phyloP scores from a whole-genome alignment of 2,329 filamentous ascomycete genomes.

The Graphiopsis chlorocephala region DNA sequence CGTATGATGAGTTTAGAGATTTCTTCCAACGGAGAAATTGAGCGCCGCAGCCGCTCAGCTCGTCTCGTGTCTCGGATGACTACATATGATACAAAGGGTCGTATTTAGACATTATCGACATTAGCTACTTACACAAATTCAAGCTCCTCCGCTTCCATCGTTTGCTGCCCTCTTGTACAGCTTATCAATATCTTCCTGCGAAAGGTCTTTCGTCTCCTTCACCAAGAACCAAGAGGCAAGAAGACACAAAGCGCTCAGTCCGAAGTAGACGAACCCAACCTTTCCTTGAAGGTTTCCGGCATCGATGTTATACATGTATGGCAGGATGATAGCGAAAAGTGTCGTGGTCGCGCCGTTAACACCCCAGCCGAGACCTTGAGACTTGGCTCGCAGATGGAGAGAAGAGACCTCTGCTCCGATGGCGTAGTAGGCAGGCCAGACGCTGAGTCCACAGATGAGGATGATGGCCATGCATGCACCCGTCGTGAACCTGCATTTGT shows the following conservation, averaged over 20 bases:
- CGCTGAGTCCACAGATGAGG: constrained; percentile 41
- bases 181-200: background rate
- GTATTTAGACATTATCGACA: background rate
- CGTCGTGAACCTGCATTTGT: constrained; percentile 38
- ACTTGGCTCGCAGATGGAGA: constrained; percentile 44
- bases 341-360: constrained; percentile 37
- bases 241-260: constrained; percentile 35
- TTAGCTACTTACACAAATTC: background rate
- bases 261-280: constrained; percentile 43
- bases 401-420: constrained; percentile 46
- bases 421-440: constrained; percentile 46
- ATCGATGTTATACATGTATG: constrained; percentile 53
- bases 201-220: constrained; percentile 54
- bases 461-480: constrained; percentile 47
- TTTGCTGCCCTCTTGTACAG: background rate
- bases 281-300: constrained; percentile 42
- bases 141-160: background rate
- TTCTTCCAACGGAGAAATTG: constrained; percentile 16
- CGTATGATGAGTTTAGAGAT: constrained; percentile 1
- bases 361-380: constrained; percentile 46
- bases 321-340: constrained; percentile 39
- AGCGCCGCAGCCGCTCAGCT: no score
- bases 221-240: constrained; percentile 45
- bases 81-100: background rate
- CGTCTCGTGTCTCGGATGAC: no score